Base-by-base conservation (phyloP, 2,329 filamentous ascomycete species). In the Aplosporella prunicola region DNA sequence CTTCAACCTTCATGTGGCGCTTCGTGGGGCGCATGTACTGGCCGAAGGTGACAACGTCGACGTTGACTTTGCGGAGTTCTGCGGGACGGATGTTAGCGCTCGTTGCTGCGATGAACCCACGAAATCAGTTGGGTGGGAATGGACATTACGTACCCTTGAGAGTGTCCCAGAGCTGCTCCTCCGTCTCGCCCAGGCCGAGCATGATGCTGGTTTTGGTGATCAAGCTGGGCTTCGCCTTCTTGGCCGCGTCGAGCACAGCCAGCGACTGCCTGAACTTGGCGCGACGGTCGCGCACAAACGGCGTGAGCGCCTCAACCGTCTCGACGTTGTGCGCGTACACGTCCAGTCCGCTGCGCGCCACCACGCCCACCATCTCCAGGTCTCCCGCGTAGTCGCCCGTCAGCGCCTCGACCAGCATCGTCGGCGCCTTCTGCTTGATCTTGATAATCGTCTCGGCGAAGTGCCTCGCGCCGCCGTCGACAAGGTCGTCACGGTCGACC, bases 1-100 rank as follows among this genome's bases (percentile, higher is more conserved):
- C 86, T 54, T 93, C 82, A 20, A 98, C 91, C 61, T 93, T 81
- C 76, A 98, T 89, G 61, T 98, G 91, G 29, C 89, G 77, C 71
- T 96, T 98, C 4, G 91, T 98, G 2, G 91, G 91, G 9, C 89
- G 84, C 91, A 98, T 98, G 68, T 98, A 98, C 68, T 98, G 91
- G n/a, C 91, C 91, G 50, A 98, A 98, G 0, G 91, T 98, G 41
- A 98, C 87, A 9, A 98, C 86, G 50, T 98, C 91, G 30, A 95
- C 88, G 43, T 83, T 69, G 41, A 78, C 74, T 47, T 79, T 79
- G 41, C 91, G 76, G 9, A 98, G 72, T 58, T 93, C 84, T 76
- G 42, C 10, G 15, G 18, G 32, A 22, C n/a, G 8, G 26, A 31
- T 29, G 38, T 29, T 16, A 14, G n/a, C 17, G 24, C 14, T 36